phyloP scores from a whole-genome alignment of 176 grass and related monocot genomes.

The Avena atlantica region DNA sequence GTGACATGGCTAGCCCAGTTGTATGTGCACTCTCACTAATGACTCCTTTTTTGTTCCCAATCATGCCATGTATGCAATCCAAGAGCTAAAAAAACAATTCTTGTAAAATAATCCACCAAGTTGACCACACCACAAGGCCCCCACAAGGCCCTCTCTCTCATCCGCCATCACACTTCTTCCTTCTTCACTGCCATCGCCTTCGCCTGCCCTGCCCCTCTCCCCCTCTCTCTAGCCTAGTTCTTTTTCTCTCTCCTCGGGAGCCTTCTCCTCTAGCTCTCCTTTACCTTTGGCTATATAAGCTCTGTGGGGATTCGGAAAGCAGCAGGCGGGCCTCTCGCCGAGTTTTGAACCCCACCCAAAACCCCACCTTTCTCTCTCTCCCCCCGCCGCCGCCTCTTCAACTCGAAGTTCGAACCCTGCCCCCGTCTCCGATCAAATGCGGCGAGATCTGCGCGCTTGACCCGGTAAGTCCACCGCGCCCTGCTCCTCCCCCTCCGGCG shows the following conservation, averaged over 20 bases:
- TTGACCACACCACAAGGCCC: constrained; percentile 45
- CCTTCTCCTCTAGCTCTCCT: not conserved
- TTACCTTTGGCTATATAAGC: constrained; percentile 55
- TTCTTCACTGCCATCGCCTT: constrained; percentile 52
- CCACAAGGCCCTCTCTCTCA: not conserved
- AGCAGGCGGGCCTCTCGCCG: constrained; percentile 31
- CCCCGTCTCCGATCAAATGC: constrained; percentile 42
- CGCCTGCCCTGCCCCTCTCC: not conserved
- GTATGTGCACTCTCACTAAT: constrained; percentile 12
- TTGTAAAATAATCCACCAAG: constrained; percentile 37
- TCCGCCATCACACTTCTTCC: constrained; percentile 39
- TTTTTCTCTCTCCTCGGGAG: constrained; percentile 46
- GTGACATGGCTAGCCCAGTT: not conserved
- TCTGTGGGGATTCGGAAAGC: constrained; percentile 44
- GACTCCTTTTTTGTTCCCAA: constrained; percentile 49
- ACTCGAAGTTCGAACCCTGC: constrained; percentile 11
- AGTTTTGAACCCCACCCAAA: constrained; percentile 48
- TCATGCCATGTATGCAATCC: constrained; percentile 39
- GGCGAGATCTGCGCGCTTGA: constrained; percentile 60
- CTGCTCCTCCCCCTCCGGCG: not conserved
- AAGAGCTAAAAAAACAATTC: not conserved
- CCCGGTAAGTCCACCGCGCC: not conserved
- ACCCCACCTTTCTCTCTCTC: constrained; percentile 27
- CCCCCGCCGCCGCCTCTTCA: constrained; percentile 39
- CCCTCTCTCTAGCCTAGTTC: constrained; percentile 28